These are phyloP conservation scores for Fusarium fracticaudum DNA, from an alignment of 2,329 filamentous ascomycete genomes.

Conservation along the genomic window DNA sequence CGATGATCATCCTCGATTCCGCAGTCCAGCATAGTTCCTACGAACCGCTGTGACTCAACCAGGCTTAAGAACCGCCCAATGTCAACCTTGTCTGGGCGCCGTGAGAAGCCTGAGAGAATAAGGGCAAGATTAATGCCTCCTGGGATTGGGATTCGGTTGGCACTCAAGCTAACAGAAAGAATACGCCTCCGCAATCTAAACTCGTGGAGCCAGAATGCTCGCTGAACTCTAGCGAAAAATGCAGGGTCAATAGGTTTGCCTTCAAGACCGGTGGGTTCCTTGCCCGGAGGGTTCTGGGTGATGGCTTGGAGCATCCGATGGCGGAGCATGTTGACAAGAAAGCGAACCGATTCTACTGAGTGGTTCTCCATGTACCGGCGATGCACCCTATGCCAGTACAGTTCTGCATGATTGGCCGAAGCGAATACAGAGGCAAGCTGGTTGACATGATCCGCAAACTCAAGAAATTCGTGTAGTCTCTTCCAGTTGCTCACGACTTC, in stretches of 20 bases:
- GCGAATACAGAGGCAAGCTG: neutral
- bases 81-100: neutral
- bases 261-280: neutral
- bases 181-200: neutral
- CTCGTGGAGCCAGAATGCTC: neutral
- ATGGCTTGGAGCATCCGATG: neutral
- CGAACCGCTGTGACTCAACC: neutral
- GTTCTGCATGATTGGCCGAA: neutral
- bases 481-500: neutral
- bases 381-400: neutral
- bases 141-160: neutral
- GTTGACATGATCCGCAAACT: conserved; percentile 3
- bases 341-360: neutral
- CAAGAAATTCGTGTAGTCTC: conserved; percentile 4
- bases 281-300: neutral
- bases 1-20: neutral
- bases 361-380: neutral
- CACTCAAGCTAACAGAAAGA: accelerated
- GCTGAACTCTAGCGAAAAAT: neutral
- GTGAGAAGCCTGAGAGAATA: neutral
- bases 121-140: accelerated
- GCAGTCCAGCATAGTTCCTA: neutral
- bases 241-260: neutral
- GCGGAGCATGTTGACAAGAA: neutral
- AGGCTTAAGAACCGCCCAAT: neutral